Percentiles rank a stretch among this genome's conserved stretches.
Evolutionary conservation across 352 stramenopile species (phyloP).

Genomic region (Phytophthora pistaciae): DNA sequence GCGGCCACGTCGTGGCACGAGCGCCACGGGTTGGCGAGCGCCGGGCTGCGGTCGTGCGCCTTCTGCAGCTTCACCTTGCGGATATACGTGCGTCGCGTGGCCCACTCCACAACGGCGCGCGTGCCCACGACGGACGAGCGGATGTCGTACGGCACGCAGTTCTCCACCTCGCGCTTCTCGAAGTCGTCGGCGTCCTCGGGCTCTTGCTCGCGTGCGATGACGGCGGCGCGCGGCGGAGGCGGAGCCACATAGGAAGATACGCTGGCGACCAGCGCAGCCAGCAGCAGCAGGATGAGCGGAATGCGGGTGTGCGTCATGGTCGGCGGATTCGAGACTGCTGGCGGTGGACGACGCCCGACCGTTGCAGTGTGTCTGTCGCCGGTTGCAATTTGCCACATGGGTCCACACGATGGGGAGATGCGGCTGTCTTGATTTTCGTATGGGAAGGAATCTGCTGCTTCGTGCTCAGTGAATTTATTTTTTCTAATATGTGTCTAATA

Average conservation of each 20-base stretch:
- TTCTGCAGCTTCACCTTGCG: constrained; percentile 64
- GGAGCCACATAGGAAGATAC: constrained; percentile 7
- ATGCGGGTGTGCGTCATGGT: constrained; percentile 6
- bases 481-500: background rate
- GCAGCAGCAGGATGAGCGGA: constrained; percentile 11
- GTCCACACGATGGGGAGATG: constrained; percentile 15
- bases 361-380: background rate
- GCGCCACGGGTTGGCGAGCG: constrained; percentile 61
- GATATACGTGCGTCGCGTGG: constrained; percentile 78
- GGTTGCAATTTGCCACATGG: constrained; percentile 4
- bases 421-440: constrained; percentile 6
- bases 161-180: constrained; percentile 84
- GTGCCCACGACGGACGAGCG: constrained; percentile 68
- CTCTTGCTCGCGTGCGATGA: constrained; percentile 42
- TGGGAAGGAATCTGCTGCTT: constrained; percentile 12
- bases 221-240: constrained; percentile 22
- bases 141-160: constrained; percentile 88
- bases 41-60: constrained; percentile 36
- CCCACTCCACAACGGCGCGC: constrained; percentile 73
- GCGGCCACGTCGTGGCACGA: constrained; percentile 70
- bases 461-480: background rate
- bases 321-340: constrained; percentile 24
- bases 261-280: background rate
- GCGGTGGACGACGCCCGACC: background rate
- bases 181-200: constrained; percentile 69